A percentile compares a stretch with the other conserved stretches of the same genome.
These are phyloP conservation scores for Crithidia thermophila DNA, from an alignment of 208 protist species.

Conservation along the genomic window DNA sequence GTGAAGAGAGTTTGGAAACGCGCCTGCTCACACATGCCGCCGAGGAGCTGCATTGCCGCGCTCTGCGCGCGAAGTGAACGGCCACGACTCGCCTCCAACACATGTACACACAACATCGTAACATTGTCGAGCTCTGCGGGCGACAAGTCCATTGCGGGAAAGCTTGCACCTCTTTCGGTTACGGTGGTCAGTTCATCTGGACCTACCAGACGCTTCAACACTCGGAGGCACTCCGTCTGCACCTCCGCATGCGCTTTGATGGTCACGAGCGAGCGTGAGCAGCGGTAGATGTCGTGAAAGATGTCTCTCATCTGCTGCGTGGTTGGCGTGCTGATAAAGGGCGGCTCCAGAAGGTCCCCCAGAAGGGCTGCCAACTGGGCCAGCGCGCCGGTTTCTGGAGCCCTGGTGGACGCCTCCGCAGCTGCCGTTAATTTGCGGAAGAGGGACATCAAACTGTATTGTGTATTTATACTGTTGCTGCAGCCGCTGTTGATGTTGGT, in stretches of 20 bases:
- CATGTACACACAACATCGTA: constrained; percentile 24
- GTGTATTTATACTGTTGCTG: background rate
- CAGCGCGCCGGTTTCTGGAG: constrained; percentile 1
- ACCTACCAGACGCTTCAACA: too few relatives aligned
- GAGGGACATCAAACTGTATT: background rate
- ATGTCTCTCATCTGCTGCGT: constrained; percentile 12
- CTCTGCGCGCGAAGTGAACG: constrained; percentile 25
- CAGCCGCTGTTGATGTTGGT: background rate
- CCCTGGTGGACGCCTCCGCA: background rate
- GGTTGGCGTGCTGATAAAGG: constrained; percentile 9
- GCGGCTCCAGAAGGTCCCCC: constrained; percentile 6
- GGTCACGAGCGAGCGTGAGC: constrained; percentile 24
- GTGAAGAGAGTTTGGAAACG: background rate
- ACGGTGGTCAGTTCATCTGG: constrained; percentile 14
- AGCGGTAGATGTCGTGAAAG: constrained; percentile 9
- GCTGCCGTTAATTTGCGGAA: background rate
- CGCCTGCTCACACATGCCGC: constrained; percentile 8
- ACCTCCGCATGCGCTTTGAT: constrained; percentile 29
- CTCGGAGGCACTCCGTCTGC: constrained; percentile 38
- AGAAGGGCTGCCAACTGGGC: constrained; percentile 6
- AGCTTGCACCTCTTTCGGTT: background rate
- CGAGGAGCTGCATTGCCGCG: constrained; percentile 36
- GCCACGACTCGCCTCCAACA: constrained; percentile 8
- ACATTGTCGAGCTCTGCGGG: constrained; percentile 21
- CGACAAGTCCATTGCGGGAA: constrained; percentile 9